phyloP scores from a whole-genome alignment of 2,329 filamentous ascomycete species.

The Fusarium luffae region DNA sequence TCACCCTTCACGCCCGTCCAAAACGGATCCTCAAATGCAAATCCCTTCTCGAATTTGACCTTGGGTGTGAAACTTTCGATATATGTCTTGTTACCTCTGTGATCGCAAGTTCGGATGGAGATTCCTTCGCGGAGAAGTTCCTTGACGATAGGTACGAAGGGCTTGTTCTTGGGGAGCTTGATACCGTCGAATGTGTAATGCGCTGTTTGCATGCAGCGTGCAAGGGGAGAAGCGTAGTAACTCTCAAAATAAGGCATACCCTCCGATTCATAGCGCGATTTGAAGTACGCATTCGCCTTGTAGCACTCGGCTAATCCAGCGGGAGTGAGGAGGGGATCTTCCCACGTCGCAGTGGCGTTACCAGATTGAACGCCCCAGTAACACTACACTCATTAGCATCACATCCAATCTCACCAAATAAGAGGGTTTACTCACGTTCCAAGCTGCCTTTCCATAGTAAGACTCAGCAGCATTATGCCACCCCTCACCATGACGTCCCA shows the following conservation, averaged over 20 bases:
- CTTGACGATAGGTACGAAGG: conserved; percentile 70
- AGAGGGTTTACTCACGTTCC: conserved; percentile 67
- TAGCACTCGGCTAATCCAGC: conserved; percentile 67
- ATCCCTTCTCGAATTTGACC: conserved; percentile 69
- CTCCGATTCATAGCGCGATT: conserved; percentile 59
- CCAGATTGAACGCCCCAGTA: conserved; percentile 75
- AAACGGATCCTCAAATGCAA: conserved; percentile 64
- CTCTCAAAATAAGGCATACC: conserved; percentile 70
- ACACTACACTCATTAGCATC: conserved; percentile 53
- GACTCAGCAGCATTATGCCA: conserved; percentile 71
- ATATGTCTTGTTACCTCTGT: conserved; percentile 64
- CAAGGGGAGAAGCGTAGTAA: conserved; percentile 74
- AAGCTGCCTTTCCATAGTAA: conserved; percentile 74
- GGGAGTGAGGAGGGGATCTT: conserved; percentile 70
- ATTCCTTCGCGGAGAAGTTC: conserved; percentile 74
- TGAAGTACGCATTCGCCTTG: conserved; percentile 70
- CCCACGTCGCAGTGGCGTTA: conserved; percentile 71
- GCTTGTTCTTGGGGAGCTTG: conserved; percentile 59
- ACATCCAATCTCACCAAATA: background rate
- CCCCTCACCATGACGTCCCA: conserved; percentile 77
- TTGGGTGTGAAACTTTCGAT: conserved; percentile 64
- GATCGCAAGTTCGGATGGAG: conserved; percentile 75
- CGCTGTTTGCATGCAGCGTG: conserved; percentile 71
- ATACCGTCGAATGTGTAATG: conserved; percentile 69
- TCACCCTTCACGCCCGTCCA: conserved; percentile 58